Evolutionary conservation across 352 stramenopile species (phyloP).

Genomic region (Pythium pyrilobum): DNA sequence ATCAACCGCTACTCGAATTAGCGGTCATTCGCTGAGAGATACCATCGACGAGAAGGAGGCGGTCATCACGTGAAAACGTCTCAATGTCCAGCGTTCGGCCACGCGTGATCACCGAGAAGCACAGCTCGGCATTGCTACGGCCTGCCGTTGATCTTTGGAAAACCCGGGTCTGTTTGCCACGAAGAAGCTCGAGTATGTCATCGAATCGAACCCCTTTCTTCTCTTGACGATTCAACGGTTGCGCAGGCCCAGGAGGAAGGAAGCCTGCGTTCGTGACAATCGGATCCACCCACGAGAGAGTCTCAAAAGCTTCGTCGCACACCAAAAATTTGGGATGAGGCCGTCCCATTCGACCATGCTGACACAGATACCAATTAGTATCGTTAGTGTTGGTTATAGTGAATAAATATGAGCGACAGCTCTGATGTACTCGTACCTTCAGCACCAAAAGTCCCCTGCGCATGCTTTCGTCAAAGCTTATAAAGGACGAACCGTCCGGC

Average conservation of each 20-base stretch:
- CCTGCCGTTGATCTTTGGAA: constrained; percentile 17
- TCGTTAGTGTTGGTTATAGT: too few relatives aligned
- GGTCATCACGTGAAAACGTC: constrained; percentile 16
- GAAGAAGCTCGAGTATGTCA: constrained; percentile 7
- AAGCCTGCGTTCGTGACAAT: constrained; percentile 16
- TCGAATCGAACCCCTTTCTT: constrained; percentile 17
- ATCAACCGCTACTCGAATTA: too few relatives aligned
- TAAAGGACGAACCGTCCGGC: background rate
- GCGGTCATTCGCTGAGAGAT: constrained; percentile 2
- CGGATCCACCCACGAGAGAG: constrained; percentile 14
- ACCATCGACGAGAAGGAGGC: constrained; percentile 1
- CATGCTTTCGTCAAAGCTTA: constrained; percentile 12
- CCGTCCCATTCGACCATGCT: constrained; percentile 18
- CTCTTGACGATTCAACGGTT: background rate
- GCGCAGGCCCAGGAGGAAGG: background rate
- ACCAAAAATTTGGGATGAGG: constrained; percentile 19
- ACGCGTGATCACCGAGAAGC: constrained; percentile 15
- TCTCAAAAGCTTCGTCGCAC: constrained; percentile 6
- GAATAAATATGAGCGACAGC: background rate
- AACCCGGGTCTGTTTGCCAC: constrained; percentile 15
- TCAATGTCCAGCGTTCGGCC: constrained; percentile 21
- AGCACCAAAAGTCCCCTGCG: constrained; percentile 10
- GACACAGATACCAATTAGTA: background rate
- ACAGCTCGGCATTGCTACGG: constrained; percentile 17
- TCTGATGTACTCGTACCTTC: constrained; percentile 3